Conservation (phyloP, 169 alveolate species). For the Toxoplasma gondii region DNA sequence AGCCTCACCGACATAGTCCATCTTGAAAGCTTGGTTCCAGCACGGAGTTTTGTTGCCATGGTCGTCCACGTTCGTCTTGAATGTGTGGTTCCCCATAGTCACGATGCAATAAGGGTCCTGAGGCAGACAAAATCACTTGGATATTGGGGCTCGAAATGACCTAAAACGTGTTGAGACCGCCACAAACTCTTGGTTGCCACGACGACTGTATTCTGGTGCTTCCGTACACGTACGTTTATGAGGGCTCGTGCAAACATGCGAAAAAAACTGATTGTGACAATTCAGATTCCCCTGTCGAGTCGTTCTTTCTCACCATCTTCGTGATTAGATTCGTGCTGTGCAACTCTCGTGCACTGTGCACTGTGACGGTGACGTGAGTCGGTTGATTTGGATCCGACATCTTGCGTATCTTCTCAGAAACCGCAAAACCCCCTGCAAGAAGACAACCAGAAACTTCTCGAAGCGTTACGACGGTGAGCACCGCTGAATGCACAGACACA, state of each 20-base stretch:
- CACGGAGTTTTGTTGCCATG: conserved; percentile 6
- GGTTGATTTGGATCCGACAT: conserved; percentile 44
- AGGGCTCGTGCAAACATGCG: too few species aligned
- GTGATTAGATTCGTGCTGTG: conserved; percentile 13
- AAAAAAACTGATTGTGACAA: too few species aligned
- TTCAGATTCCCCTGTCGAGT: not conserved
- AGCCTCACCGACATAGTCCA: conserved; percentile 23
- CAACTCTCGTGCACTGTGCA: conserved; percentile 22
- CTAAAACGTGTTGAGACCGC: too few species aligned
- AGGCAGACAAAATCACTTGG: not conserved
- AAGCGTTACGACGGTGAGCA: too few species aligned
- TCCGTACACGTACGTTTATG: too few species aligned
- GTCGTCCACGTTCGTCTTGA: conserved; percentile 15
- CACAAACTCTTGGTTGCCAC: too few species aligned
- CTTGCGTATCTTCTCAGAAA: not conserved
- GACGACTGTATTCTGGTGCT: too few species aligned
- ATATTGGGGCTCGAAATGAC: not conserved
- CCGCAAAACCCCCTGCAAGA: not conserved
- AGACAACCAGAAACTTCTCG: not conserved
- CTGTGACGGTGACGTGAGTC: conserved; percentile 30
- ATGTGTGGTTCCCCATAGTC: conserved; percentile 12
- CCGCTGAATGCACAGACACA: too few species aligned
- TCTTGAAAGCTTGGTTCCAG: conserved; percentile 27
- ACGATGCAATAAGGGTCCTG: conserved; percentile 39
- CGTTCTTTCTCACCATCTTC: not conserved